Conservation (phyloP, 2,329 filamentous ascomycete genomes). For the Gnomoniopsis smithogilvyi region DNA sequence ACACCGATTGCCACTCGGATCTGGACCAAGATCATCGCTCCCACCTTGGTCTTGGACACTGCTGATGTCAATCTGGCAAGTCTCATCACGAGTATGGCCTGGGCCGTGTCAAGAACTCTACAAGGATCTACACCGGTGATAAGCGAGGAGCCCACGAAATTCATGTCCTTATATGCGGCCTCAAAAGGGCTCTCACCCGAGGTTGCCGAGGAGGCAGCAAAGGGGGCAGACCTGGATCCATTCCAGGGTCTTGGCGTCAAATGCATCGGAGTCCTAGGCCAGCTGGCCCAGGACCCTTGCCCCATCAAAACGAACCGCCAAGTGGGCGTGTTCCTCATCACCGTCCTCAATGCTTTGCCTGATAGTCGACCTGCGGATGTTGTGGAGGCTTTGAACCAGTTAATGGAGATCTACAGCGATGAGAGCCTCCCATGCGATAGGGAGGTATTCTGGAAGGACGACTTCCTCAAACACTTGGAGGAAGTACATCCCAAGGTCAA, state of each 20-base stretch:
- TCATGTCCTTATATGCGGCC: constrained; percentile 63
- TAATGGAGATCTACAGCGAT: constrained; percentile 67
- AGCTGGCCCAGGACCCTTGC: constrained; percentile 55
- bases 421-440: constrained; percentile 55
- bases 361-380: constrained; percentile 53
- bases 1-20: constrained; percentile 48
- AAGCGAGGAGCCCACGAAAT: constrained; percentile 56
- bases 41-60: constrained; percentile 58
- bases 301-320: constrained; percentile 55
- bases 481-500: constrained; percentile 50
- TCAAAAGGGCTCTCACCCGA: constrained; percentile 37
- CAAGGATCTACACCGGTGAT: constrained; percentile 45
- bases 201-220: constrained; percentile 11
- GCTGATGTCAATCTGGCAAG: constrained; percentile 61
- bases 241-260: constrained; percentile 63
- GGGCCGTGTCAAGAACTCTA: constrained; percentile 59
- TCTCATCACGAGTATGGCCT: constrained; percentile 61
- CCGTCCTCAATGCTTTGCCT: constrained; percentile 48
- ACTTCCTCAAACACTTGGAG: constrained; percentile 57
- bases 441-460: constrained; percentile 62
- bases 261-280: constrained; percentile 64
- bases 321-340: constrained; percentile 61
- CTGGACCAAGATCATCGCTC: constrained; percentile 55
- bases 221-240: constrained; percentile 43
- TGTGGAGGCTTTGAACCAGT: constrained; percentile 62